Evolutionary conservation across 1,284 basidiomycete genomes (phyloP).

Genomic region (Rhodotorula mucilaginosa): DNA sequence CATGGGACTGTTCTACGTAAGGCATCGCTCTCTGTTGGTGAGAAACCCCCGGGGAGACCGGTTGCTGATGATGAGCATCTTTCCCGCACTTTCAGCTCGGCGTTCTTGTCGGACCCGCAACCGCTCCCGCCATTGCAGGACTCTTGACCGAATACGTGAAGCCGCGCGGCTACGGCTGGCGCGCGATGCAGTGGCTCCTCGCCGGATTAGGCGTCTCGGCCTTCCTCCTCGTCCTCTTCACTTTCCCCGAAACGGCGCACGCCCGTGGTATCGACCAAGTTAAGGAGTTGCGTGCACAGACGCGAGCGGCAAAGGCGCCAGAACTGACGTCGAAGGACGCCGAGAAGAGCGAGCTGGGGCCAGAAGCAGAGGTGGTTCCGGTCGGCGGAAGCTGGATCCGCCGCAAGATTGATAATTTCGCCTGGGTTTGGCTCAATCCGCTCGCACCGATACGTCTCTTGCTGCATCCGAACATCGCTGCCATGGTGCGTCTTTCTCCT

Average conservation of each 20-base stretch:
- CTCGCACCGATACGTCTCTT: constrained; percentile 58
- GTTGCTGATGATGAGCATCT: background rate
- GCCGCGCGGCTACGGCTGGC: constrained; percentile 56
- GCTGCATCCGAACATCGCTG: constrained; percentile 60
- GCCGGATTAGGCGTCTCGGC: constrained; percentile 53
- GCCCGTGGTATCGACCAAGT: constrained; percentile 55
- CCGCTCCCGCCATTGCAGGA: constrained; percentile 50
- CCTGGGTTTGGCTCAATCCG: constrained; percentile 61
- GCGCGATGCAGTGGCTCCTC: constrained; percentile 61
- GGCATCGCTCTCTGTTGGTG: constrained; percentile 39
- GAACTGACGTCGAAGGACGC: constrained; percentile 21
- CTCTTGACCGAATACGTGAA: constrained; percentile 51
- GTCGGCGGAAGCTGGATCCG: background rate
- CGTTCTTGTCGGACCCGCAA: constrained; percentile 47
- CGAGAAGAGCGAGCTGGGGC: constrained; percentile 13
- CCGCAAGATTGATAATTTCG: constrained; percentile 41
- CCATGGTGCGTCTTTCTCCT: constrained; percentile 53
- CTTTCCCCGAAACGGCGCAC: constrained; percentile 70
- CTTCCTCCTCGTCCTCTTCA: constrained; percentile 55
- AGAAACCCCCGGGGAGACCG: background rate
- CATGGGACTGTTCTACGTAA: constrained; percentile 58
- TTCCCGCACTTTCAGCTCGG: constrained; percentile 1
- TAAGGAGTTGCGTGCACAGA: constrained; percentile 31
- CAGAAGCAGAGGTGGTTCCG: background rate
- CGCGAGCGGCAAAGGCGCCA: constrained; percentile 16